Base-by-base conservation (phyloP, 345 rosid genomes). In the Citrus maxima region DNA sequence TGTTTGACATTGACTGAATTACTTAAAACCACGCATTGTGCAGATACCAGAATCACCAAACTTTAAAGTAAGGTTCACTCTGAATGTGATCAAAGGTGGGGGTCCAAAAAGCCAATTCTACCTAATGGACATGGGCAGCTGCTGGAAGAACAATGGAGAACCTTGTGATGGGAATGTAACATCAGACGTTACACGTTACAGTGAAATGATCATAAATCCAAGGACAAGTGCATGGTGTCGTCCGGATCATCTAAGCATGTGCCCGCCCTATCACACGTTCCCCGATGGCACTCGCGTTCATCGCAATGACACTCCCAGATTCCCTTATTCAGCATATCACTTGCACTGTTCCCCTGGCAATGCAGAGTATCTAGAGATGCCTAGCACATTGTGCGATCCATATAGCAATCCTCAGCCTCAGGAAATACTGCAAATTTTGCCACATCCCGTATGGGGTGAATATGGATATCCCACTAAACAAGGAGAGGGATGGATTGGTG, bases 71-170 rank as follows among this genome's bases (percentile, higher is more conserved):
- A 86, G 64, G 64, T 86, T 89, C 72, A 82, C 78, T 37, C 79
- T 89, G 40, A 81, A 86, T 65, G 76, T 86, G 66, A 74, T 82
- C 76, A 82, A 80, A 86, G 88, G 90, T 6, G 93, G 93, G 13
- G 91, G 93, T 56, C 86, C 84, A 28, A 80, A 76, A 4, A 82
- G 90, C 80, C 93, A 89, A 27, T 85, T 85, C 77, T 85, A 85
- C 80, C 78, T 85, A 22, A 54, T 80, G 78, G 88, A 85, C 79
- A 59, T 86, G 40, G 93, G 93, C n/a, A 84, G 93, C 62, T 88
- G 93, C 71, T 89, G 90, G 93, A 89, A 89, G 82, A 89, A 89
- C 86, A 83, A 85, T 67, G 93, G 91, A 3, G 42, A 82, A 30
- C 69, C 83, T 6, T 88, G 93, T 51, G 80, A 89, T 73, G 91